Evolutionary conservation across 148 eudicot species (phyloP), one percentile per base, ranked within the genome.

Genomic region (Vaccinium vitisidaea): DNA sequence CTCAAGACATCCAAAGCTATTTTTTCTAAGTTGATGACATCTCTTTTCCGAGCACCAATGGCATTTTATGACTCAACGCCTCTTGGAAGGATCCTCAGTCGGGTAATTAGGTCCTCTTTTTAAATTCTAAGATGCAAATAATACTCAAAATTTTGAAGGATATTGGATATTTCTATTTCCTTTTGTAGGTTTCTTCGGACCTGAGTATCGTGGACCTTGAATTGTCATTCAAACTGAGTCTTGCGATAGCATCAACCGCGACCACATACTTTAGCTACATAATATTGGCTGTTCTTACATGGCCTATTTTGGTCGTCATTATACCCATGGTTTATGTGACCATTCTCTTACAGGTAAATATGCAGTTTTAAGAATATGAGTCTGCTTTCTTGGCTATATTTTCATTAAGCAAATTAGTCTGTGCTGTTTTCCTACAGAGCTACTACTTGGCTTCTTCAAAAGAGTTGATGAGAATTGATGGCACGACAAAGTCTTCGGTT

Each of bases 61-160:
- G 89, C 96, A 48, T 96, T 96, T 85, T 96, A 95, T 67, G 98
- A 96, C 83, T 96, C 98, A 23, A 96, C 99, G 0, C 99, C 98
- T 75, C 88, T 96, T 88, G 99, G 99, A 84, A 91, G 99, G 84
- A 95, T 96, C 83, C 83, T 96, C 78, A 95, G 95, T 86, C 87
- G 97, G 92, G 99, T 94, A 86, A 88, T 49, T 61, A 12, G 36
- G 16, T 14, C 74, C 74, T 69, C 39, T 16, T 69, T 69, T 27
- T 30, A 30, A 69, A 8, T 69, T 69, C 8, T 69, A 27, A 27
- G 74, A 27, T 30, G 43, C 71, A 27, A 30, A 27, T 27, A 39
- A 58, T 82, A 21, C 8, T 58, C 54, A 43, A 70, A 70, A 48
- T 36, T 55, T 25, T n/a, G n/a, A n/a, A n/a, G 32, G 32, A 32